A percentile compares a stretch with the other conserved stretches of the same genome.
phyloP scores from a whole-genome alignment of 2,329 filamentous ascomycete genomes.

The Alternaria conjuncta region DNA sequence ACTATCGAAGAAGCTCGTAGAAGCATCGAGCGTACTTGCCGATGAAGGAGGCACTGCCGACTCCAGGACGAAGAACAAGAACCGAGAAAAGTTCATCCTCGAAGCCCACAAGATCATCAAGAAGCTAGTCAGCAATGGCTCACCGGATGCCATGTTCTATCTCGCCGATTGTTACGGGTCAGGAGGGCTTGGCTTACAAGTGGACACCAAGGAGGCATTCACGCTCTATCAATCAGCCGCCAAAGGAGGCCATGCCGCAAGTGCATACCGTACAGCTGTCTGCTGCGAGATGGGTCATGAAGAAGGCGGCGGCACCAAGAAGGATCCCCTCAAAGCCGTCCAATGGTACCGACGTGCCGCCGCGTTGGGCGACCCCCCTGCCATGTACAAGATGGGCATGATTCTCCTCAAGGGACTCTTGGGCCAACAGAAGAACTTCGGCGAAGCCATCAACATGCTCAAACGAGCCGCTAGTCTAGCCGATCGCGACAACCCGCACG shows the following conservation, averaged over 20 bases:
- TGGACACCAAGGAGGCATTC: slow-evolving; percentile 91
- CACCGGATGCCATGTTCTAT: slow-evolving; percentile 90
- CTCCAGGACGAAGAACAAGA: slow-evolving; percentile 65
- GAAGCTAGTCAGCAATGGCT: slow-evolving; percentile 76
- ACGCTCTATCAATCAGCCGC: slow-evolving; percentile 91
- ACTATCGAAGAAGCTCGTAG: slow-evolving; percentile 82
- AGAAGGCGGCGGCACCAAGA: slow-evolving; percentile 89
- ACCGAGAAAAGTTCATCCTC: slow-evolving; percentile 79
- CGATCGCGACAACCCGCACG: slow-evolving; percentile 89
- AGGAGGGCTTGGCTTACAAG: slow-evolving; percentile 77
- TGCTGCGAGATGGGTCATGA: slow-evolving; percentile 97
- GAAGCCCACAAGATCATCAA: slow-evolving; percentile 93
- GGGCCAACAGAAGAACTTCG: slow-evolving; percentile 81
- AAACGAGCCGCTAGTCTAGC: slow-evolving; percentile 90
- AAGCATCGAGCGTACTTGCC: slow-evolving; percentile 80
- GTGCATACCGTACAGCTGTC: slow-evolving; percentile 92
- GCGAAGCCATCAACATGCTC: slow-evolving; percentile 89
- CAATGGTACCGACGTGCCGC: slow-evolving; percentile 98
- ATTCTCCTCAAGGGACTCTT: slow-evolving; percentile 91
- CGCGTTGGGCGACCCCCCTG: slow-evolving; percentile 85
- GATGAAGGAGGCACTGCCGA: slow-evolving; percentile 77
- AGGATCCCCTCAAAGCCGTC: slow-evolving; percentile 90
- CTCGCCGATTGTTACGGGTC: slow-evolving; percentile 88
- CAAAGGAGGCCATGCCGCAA: slow-evolving; percentile 83
- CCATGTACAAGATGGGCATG: slow-evolving; percentile 99